Percentiles rank a stretch among this genome's conserved stretches.
phyloP scores from a whole-genome alignment of 768 basidiomycete species.

The Phylloporus sp. region DNA sequence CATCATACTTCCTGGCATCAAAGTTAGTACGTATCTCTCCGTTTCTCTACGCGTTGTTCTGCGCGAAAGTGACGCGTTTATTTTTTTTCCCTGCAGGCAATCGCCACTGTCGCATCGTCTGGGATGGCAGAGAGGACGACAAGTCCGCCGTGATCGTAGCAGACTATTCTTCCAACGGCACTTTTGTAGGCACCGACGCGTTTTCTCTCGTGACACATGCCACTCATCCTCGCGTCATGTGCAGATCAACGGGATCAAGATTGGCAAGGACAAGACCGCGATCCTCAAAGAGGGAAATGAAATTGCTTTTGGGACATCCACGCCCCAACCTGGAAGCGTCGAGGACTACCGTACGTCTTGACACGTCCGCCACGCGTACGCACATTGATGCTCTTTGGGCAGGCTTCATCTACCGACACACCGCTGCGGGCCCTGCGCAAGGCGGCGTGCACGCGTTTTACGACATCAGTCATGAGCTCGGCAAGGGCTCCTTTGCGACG shows the following conservation, averaged over 20 bases:
- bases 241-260: constrained; percentile 39
- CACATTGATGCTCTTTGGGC: not conserved
- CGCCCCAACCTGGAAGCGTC: constrained; percentile 41
- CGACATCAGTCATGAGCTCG: constrained; percentile 68
- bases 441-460: constrained; percentile 62
- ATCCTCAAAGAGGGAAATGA: constrained; percentile 68
- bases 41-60: constrained; percentile 12
- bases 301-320: constrained; percentile 72
- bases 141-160: constrained; percentile 32
- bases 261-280: constrained; percentile 38
- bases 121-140: constrained; percentile 33
- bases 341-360: constrained; percentile 72
- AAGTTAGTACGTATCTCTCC: constrained; percentile 56
- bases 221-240: constrained; percentile 7
- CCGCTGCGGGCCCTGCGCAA: constrained; percentile 45
- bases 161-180: constrained; percentile 42
- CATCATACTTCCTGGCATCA: constrained; percentile 62
- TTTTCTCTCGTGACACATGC: constrained; percentile 8
- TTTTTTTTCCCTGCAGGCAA: constrained; percentile 32
- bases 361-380: not conserved
- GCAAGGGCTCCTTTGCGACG: constrained; percentile 88
- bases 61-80: constrained; percentile 24
- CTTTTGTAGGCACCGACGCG: constrained; percentile 33
- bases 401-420: constrained; percentile 75
- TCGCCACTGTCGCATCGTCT: constrained; percentile 35